Conservation (phyloP, 192 early-diverging fungal species). For the Umbelopsis vinacea region DNA sequence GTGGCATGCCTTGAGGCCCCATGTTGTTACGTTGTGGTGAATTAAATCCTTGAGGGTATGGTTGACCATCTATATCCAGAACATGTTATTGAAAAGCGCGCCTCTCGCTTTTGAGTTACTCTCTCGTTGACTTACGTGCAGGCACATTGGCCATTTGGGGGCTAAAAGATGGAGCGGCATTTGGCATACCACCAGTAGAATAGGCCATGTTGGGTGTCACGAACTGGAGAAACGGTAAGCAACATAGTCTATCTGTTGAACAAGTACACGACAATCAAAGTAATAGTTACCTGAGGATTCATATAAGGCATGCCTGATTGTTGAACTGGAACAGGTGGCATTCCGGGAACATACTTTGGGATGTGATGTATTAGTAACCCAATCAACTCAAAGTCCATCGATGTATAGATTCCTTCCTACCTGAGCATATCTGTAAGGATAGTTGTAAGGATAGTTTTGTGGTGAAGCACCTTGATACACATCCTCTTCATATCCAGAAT, state of each 20-base stretch:
- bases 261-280: not conserved
- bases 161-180: slow-evolving; percentile 42
- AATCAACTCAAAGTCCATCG: not conserved
- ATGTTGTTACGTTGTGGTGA: slow-evolving; percentile 55
- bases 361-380: not conserved
- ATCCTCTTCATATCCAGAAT: slow-evolving; percentile 54
- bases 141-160: slow-evolving; percentile 56
- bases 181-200: slow-evolving; percentile 39
- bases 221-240: slow-evolving; percentile 32
- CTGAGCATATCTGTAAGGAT: slow-evolving; percentile 50
- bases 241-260: not conserved
- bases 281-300: slow-evolving; percentile 44
- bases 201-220: slow-evolving; percentile 44
- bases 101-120: not conserved
- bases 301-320: slow-evolving; percentile 49
- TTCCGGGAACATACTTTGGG: slow-evolving; percentile 33
- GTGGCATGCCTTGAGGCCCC: slow-evolving; percentile 55
- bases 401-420: slow-evolving; percentile 27
- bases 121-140: slow-evolving; percentile 40
- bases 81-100: not conserved
- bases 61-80: slow-evolving; percentile 39
- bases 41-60: slow-evolving; percentile 53
- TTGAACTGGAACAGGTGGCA: slow-evolving; percentile 55
- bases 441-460: slow-evolving; percentile 44
- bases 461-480: slow-evolving; percentile 43